A percentile compares a stretch with the other conserved stretches of the same genome.
Evolutionary conservation across 352 stramenopile genomes (phyloP).

Genomic region (Globisporangium emineosum): DNA sequence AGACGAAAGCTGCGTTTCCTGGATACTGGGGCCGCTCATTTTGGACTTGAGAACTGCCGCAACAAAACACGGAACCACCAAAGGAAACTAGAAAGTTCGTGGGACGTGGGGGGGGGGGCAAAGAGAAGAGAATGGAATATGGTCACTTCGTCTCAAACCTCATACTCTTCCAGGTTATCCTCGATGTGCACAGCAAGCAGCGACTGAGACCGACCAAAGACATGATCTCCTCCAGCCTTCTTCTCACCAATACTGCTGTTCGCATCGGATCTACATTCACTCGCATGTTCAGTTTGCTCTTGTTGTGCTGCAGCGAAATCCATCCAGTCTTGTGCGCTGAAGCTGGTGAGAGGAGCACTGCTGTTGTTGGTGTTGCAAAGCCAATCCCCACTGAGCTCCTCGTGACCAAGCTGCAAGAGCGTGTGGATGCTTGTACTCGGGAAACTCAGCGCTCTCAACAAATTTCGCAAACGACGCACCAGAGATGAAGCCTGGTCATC

Average conservation of each 20-base stretch:
- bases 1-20: too few relatives aligned
- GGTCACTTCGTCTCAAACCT: background rate
- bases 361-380: conserved; percentile 18
- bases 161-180: conserved; percentile 8
- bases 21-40: too few relatives aligned
- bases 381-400: conserved; percentile 23
- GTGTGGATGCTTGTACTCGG: conserved; percentile 31
- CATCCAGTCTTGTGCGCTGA: conserved; percentile 40
- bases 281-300: background rate
- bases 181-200: conserved; percentile 14
- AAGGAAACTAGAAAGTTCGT: too few relatives aligned
- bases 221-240: background rate
- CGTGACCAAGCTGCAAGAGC: conserved; percentile 25
- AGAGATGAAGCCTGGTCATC: conserved; percentile 2
- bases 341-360: conserved; percentile 22
- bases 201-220: conserved; percentile 13
- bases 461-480: conserved; percentile 19
- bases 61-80: too few relatives aligned
- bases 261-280: background rate
- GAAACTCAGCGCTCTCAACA: conserved; percentile 44
- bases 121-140: background rate
- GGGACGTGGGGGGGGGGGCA: too few relatives aligned
- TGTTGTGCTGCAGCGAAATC: conserved; percentile 15
- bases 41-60: too few relatives aligned
- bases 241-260: background rate